A percentile compares a stretch with the other conserved stretches of the same genome.
Evolutionary conservation across 2,329 filamentous ascomycete species (phyloP).

Genomic region (Claviceps arundinis): DNA sequence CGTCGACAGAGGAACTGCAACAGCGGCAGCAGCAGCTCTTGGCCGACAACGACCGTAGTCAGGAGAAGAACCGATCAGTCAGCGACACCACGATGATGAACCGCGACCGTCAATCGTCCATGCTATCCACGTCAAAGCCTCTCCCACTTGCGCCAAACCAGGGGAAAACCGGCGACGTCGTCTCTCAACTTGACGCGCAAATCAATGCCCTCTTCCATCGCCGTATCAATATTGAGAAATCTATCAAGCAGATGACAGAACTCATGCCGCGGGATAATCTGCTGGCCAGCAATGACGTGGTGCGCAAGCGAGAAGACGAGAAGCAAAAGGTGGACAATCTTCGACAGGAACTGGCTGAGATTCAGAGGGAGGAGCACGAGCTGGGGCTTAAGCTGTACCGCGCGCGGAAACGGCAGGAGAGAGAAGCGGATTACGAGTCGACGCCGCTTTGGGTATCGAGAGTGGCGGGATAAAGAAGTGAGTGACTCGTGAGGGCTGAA

Average conservation of each 20-base stretch:
- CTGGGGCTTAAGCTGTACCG: slow-evolving; percentile 61
- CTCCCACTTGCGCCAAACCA: slow-evolving; percentile 51
- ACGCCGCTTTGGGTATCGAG: slow-evolving; percentile 67
- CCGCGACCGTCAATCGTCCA: slow-evolving; percentile 15
- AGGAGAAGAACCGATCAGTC: slow-evolving; percentile 1
- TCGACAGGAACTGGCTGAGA: slow-evolving; percentile 54
- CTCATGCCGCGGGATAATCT: slow-evolving; percentile 61
- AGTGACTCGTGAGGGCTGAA: background rate
- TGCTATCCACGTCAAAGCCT: slow-evolving; percentile 37
- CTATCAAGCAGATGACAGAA: slow-evolving; percentile 66
- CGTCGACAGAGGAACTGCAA: background rate
- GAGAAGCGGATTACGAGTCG: slow-evolving; percentile 49
- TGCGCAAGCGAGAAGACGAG: slow-evolving; percentile 40
- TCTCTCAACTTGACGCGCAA: slow-evolving; percentile 52
- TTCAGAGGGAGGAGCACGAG: slow-evolving; percentile 66
- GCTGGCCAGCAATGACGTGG: slow-evolving; percentile 51
- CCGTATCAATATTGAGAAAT: slow-evolving; percentile 55
- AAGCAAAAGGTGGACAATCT: slow-evolving; percentile 55
- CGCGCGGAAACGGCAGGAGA: slow-evolving; percentile 62
- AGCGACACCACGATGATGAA: slow-evolving; percentile 4
- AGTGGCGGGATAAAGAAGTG: slow-evolving; percentile 37
- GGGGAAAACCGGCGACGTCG: slow-evolving; percentile 44
- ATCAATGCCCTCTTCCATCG: slow-evolving; percentile 53
- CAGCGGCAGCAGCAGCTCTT: background rate
- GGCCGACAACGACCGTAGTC: background rate